phyloP scores from a whole-genome alignment of 2,329 filamentous ascomycete species.

The Fusarium sp. region DNA sequence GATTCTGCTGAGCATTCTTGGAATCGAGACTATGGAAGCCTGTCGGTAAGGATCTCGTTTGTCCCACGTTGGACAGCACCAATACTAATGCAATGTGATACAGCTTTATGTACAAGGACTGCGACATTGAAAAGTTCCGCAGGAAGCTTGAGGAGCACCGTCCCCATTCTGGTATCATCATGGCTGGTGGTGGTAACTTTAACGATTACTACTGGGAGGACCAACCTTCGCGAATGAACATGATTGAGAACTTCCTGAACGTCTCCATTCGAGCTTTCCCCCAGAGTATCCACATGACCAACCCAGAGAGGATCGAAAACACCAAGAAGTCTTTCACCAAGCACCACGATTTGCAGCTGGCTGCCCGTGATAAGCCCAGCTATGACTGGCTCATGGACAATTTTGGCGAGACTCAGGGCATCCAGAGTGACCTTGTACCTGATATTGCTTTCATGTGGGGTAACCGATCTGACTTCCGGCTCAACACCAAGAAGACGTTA shows the following conservation, averaged over 20 bases:
- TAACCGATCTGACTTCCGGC: slow-evolving; percentile 45
- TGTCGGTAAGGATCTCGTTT: slow-evolving; percentile 39
- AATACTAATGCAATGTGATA: slow-evolving; percentile 28
- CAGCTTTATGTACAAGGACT: slow-evolving; percentile 46
- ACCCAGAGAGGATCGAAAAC: slow-evolving; percentile 41
- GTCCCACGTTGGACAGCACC: slow-evolving; percentile 15
- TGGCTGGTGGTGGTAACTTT: slow-evolving; percentile 48
- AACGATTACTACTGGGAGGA: slow-evolving; percentile 51
- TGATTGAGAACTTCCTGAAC: slow-evolving; percentile 45
- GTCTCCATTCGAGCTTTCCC: slow-evolving; percentile 46
- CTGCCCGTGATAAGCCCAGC: slow-evolving; percentile 47
- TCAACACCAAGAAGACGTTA: slow-evolving; percentile 48
- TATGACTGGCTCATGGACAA: slow-evolving; percentile 46
- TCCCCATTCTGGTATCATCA: slow-evolving; percentile 48
- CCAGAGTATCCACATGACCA: slow-evolving; percentile 46
- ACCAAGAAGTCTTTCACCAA: slow-evolving; percentile 38
- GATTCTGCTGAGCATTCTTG: slow-evolving; percentile 46
- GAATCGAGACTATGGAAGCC: slow-evolving; percentile 48
- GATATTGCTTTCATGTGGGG: slow-evolving; percentile 50
- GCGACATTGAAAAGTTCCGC: slow-evolving; percentile 44
- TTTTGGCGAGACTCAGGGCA: slow-evolving; percentile 39
- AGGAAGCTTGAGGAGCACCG: slow-evolving; percentile 44
- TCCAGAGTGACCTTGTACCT: slow-evolving; percentile 45
- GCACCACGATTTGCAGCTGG: slow-evolving; percentile 46
- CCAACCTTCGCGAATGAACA: slow-evolving; percentile 50